Percentiles rank a stretch among this genome's conserved stretches.
Conservation (phyloP, 75 land plant species). For the Isoetes taiwanensis region DNA sequence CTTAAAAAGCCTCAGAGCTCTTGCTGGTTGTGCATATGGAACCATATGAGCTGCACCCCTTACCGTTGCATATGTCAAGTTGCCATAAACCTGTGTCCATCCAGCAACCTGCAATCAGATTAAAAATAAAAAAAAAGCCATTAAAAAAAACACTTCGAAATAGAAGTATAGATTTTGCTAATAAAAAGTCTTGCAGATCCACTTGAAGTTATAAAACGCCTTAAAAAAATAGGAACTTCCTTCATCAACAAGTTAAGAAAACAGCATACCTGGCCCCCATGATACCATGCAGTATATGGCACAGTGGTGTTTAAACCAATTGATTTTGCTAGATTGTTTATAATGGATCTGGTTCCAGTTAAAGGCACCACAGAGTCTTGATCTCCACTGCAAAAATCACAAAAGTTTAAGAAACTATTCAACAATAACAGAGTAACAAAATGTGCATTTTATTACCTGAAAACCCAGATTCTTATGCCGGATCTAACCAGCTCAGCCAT, state of each 20-base stretch:
- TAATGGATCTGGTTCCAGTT: constrained; percentile 58
- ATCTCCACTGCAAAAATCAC: constrained; percentile 80
- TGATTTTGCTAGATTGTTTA: constrained; percentile 48
- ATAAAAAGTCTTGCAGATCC: background rate
- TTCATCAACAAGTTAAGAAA: background rate
- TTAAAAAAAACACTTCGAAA: too few species aligned
- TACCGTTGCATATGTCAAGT: constrained; percentile 37
- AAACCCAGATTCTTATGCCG: constrained; percentile 18
- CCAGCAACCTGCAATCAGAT: constrained; percentile 59
- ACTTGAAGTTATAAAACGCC: background rate
- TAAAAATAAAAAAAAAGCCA: background rate
- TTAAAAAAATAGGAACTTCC: background rate
- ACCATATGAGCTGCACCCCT: constrained; percentile 41
- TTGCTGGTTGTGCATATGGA: constrained; percentile 34
- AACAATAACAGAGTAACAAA: too few species aligned
- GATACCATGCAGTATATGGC: constrained; percentile 80
- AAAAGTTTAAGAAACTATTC: too few species aligned
- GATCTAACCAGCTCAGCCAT: constrained; percentile 1
- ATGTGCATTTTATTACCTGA: constrained; percentile 7
- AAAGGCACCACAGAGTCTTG: constrained; percentile 81
- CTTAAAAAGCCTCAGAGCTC: constrained; percentile 27
- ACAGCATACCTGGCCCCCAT: constrained; percentile 44
- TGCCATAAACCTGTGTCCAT: constrained; percentile 44
- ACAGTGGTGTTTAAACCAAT: constrained; percentile 35
- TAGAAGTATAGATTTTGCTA: background rate